These are phyloP conservation scores for Ligustrum vulgare DNA, from an alignment of 257 asterid species.

Conservation along the genomic window DNA sequence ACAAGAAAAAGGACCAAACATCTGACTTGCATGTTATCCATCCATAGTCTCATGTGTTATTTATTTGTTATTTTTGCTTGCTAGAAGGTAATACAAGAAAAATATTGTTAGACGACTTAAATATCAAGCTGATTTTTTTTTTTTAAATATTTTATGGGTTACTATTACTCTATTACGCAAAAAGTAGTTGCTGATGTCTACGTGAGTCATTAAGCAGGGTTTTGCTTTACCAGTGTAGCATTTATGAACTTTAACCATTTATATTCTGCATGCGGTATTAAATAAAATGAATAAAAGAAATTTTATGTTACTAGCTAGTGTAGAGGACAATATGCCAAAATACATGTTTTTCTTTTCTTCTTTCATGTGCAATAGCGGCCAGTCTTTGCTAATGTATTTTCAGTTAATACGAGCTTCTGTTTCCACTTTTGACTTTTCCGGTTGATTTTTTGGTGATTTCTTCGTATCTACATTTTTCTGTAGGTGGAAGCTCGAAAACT, in stretches of 20 bases:
- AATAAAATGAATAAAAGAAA: background rate
- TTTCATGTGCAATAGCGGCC: constrained; percentile 13
- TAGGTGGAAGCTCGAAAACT: constrained; percentile 94
- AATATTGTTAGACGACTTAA: background rate
- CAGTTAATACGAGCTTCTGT: constrained; percentile 4
- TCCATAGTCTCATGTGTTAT: background rate
- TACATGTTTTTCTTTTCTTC: constrained; percentile 19
- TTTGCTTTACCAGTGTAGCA: background rate
- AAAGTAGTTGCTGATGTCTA: background rate
- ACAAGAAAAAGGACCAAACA: background rate
- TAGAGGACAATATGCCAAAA: constrained; percentile 11
- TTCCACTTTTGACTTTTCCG: constrained; percentile 10
- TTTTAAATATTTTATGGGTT: background rate
- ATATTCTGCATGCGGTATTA: background rate
- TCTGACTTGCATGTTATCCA: background rate
- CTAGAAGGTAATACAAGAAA: background rate
- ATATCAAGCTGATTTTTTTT: background rate
- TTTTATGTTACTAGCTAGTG: constrained; percentile 1
- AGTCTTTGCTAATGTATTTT: constrained; percentile 6
- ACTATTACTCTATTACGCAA: background rate
- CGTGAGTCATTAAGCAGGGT: background rate
- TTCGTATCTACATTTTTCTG: constrained; percentile 29
- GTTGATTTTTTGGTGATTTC: constrained; percentile 9
- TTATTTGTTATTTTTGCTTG: background rate
- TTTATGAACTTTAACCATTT: background rate